Percentiles rank a stretch among this genome's conserved stretches.
Evolutionary conservation across 768 basidiomycete genomes (phyloP).

Genomic region (Xerocomellus amylosporus): DNA sequence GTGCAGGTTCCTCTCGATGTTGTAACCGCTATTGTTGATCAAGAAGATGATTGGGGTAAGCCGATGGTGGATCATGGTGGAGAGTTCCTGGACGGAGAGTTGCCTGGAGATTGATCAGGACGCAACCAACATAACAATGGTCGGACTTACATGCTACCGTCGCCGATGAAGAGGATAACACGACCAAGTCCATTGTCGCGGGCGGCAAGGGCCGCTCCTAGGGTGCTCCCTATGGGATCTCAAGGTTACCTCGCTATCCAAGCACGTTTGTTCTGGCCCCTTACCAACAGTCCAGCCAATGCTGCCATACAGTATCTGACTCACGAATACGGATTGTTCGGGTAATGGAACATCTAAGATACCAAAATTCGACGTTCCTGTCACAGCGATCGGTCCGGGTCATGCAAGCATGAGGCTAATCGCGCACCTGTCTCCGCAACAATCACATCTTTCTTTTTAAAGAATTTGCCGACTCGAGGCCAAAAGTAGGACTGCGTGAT

Average conservation of each 20-base stretch:
- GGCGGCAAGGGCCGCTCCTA: conserved; percentile 82
- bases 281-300: conserved; percentile 87
- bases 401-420: neutral
- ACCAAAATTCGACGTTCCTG: conserved; percentile 81
- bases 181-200: conserved; percentile 58
- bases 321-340: conserved; percentile 58
- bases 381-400: neutral
- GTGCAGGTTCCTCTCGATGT: conserved; percentile 80
- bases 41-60: conserved; percentile 84
- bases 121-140: neutral
- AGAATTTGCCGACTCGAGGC: conserved; percentile 74
- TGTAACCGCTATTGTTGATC: conserved; percentile 80
- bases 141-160: conserved; percentile 66
- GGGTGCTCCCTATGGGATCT: conserved; percentile 46
- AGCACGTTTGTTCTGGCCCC: conserved; percentile 1
- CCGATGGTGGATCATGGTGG: conserved; percentile 73
- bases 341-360: conserved; percentile 80
- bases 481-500: conserved; percentile 85
- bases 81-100: conserved; percentile 77
- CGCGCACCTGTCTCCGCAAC: conserved; percentile 77
- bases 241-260: neutral
- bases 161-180: conserved; percentile 82
- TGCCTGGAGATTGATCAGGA: conserved; percentile 45
- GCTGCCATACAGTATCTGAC: conserved; percentile 86
- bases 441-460: conserved; percentile 70